phyloP scores from a whole-genome alignment of 805 yeast species.

The Candida berthetii region DNA sequence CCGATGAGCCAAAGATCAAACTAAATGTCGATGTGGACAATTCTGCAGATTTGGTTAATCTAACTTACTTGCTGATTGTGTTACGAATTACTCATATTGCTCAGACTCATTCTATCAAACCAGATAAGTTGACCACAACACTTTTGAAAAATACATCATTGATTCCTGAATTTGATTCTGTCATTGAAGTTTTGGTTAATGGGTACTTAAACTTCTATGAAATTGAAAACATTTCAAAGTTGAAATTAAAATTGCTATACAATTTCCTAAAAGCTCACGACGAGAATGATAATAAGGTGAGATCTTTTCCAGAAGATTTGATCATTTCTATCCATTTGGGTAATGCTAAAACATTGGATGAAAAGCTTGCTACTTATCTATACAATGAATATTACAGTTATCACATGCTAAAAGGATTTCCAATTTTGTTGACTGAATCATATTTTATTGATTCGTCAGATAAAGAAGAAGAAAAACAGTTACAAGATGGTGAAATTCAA shows the following conservation, averaged over 20 bases:
- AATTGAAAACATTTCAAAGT: conserved; percentile 3
- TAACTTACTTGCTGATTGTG: conserved; percentile 9
- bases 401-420: conserved; percentile 12
- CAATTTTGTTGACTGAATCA: conserved; percentile 11
- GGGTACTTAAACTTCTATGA: conserved; percentile 3
- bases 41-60: not conserved
- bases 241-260: conserved; percentile 9
- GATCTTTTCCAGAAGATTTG: not conserved
- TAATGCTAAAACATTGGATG: conserved; percentile 5
- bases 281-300: not conserved
- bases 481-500: not conserved
- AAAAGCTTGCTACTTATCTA: conserved; percentile 6
- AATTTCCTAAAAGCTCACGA: conserved; percentile 1
- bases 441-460: conserved; percentile 2
- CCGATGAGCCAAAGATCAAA: conserved; percentile 19
- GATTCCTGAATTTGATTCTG: conserved; percentile 12
- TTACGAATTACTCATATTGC: conserved; percentile 15
- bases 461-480: no score
- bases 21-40: conserved; percentile 15
- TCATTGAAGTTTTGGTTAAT: conserved; percentile 9
- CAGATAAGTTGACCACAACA: conserved; percentile 7
- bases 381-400: conserved; percentile 10
- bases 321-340: conserved; percentile 12
- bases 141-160: conserved; percentile 7
- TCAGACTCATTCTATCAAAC: conserved; percentile 6